Percentiles rank a stretch among this genome's conserved stretches.
Evolutionary conservation across 2,329 filamentous ascomycete species (phyloP).

Genomic region (Pestalotiopsis fici): DNA sequence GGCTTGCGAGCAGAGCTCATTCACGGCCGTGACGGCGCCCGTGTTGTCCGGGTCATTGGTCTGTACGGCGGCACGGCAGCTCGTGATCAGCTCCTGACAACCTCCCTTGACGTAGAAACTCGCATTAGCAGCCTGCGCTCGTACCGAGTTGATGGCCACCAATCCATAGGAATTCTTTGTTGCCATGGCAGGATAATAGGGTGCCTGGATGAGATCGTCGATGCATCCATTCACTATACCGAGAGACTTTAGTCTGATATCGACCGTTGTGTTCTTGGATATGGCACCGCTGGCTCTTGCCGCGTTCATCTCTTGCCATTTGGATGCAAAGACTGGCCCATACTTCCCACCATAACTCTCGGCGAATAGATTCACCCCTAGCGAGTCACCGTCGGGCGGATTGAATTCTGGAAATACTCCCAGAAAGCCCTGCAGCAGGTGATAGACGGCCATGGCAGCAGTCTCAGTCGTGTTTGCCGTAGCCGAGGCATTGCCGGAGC

Average conservation of each 20-base stretch:
- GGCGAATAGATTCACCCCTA: conserved; percentile 66
- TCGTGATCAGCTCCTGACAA: conserved; percentile 31
- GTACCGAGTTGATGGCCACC: conserved; percentile 50
- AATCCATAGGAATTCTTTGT: conserved; percentile 68
- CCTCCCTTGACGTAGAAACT: conserved; percentile 41
- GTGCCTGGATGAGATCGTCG: conserved; percentile 63
- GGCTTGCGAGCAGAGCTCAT: conserved; percentile 57
- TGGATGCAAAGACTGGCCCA: conserved; percentile 62
- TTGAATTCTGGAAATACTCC: conserved; percentile 59
- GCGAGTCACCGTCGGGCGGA: conserved; percentile 39
- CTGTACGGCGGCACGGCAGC: conserved; percentile 39
- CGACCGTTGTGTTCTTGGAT: conserved; percentile 37
- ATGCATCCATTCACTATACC: conserved; percentile 74
- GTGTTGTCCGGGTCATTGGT: conserved; percentile 54
- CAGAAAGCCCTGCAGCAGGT: conserved; percentile 65
- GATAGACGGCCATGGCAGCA: conserved; percentile 63
- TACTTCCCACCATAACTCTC: conserved; percentile 74
- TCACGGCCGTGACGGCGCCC: conserved; percentile 55
- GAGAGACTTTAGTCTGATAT: conserved; percentile 62
- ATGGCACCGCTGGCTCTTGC: conserved; percentile 51
- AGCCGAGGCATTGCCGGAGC: conserved; percentile 47
- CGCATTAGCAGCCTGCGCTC: conserved; percentile 45
- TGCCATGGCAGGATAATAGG: conserved; percentile 58
- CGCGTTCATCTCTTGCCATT: conserved; percentile 63
- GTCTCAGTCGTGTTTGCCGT: conserved; percentile 58